Evolutionary conservation across 352 stramenopile species (phyloP), one percentile per base, ranked within the genome.

Genomic region (Globisporangium nodosum): DNA sequence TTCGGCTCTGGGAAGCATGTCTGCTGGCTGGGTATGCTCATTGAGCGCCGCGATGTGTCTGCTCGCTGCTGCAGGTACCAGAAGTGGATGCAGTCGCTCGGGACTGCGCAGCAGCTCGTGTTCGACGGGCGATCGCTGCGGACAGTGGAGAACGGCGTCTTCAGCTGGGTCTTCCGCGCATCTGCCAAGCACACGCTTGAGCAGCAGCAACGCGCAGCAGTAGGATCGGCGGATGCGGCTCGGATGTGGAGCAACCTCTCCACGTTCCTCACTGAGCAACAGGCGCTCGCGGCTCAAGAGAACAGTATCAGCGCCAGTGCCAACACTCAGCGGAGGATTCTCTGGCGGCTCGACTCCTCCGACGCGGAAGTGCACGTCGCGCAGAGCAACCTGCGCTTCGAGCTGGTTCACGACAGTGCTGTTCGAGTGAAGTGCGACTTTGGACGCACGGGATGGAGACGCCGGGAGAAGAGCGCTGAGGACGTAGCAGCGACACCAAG

Each of bases 361-460:
- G 43, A 13, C n/a, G 12, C n/a, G 2, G 18, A 20, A 13, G 52
- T 58, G 8, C 70, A 85, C 31, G 31, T 92, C 50, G 74, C 77
- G 18, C 73, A 88, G 68, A 69, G 76, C 61, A 78, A 85, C 54
- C 56, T 85, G 40, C 61, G 73, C 37, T 80, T 82, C 35, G 27
- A 56, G 46, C 5, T 56, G 76, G 9, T 30, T 73, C 54, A 61
- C 43, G 3, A n/a, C 52, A 66, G 54, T 2, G 13, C 35, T 0
- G 39, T 43, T 15, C 50, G 52, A n/a, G 15, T 63, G 42, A 64
- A 53, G 31, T 76, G 69, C 42, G 60, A 78, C 52, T 86, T 80
- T 30, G 60, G 71, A 1, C 58, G 54, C 6, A 85, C 75, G 2
- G 78, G 78, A 4, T 86, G 78, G 78, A 52, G 60, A n/a, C 62